A percentile compares a stretch with the other conserved stretches of the same genome.
Evolutionary conservation across 768 basidiomycete species (phyloP).

Genomic region (Gymnopilus junonius): DNA sequence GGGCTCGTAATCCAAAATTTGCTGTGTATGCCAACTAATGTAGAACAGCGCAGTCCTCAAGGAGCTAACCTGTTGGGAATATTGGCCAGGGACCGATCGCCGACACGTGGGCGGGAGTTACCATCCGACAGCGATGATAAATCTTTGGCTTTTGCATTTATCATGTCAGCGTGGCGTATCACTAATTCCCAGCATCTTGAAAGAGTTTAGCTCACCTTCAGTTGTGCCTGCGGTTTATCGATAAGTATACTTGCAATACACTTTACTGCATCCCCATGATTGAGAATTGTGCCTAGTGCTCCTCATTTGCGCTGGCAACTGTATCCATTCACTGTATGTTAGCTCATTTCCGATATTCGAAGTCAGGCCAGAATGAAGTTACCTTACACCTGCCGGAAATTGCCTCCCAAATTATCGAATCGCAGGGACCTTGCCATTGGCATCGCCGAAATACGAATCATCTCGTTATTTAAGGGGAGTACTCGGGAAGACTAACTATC

Average conservation of each 20-base stretch:
- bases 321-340: not conserved
- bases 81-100: not conserved
- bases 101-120: constrained; percentile 1
- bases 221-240: too few species aligned
- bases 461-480: not conserved
- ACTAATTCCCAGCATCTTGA: not conserved
- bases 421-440: not conserved
- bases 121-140: not conserved
- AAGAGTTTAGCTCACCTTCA: not conserved
- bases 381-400: not conserved
- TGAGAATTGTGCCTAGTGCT: not conserved
- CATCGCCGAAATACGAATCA: not conserved
- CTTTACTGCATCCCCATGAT: not conserved
- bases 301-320: not conserved
- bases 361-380: not conserved
- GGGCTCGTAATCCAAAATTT: not conserved
- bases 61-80: not conserved
- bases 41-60: not conserved
- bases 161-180: too few species aligned
- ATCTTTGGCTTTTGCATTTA: not conserved
- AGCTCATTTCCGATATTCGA: not conserved
- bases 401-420: not conserved
- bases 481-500: not conserved
- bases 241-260: too few species aligned
- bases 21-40: not conserved